Evolutionary conservation across 345 rosid species (phyloP), one percentile per base, ranked within the genome.

Genomic region (Clausena lansium): DNA sequence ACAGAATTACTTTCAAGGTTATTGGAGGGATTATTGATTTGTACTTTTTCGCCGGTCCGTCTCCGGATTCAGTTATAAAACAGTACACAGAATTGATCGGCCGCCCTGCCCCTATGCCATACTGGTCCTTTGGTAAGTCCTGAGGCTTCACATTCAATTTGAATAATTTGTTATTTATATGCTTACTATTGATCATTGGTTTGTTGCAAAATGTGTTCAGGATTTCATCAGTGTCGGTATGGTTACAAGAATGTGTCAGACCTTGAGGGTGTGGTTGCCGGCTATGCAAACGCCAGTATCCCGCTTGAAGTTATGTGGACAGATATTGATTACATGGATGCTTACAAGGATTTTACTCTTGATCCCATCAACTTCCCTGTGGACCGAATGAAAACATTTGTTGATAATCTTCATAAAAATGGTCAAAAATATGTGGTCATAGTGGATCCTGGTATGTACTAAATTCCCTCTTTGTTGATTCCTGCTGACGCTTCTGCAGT

Each of bases 301-400:
- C 89, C 91, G 2, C 87, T 86, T 9, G 91, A 88, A 71, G 89
- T 83, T 22, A 88, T 88, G 50, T 88, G 89, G 91, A 81, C 87
- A 0, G 91, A 88, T 54, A 84, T 88, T 45, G 89, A 88, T 81
- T 77, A 86, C 77, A 86, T 86, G 91, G 89, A 86, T 64, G 85
- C 54, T 8, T 86, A 67, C 22, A 86, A 84, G 83, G 89, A 83
- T 76, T 88, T 88, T 72, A 84, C 91, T 35, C 85, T 88, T 30
- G 86, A 88, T 72, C 88, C 89, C 11, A 19, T 83, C 30, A 83
- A 85, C 76, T 86, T 84, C 70, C 89, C 88, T 0, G 60, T 6
- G 15, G 77, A 83, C 6, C 47, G 55, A 52, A 81, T 86, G 89
- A 81, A 68, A 38, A 47, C 28, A 24, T 80, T 88, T n/a, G 76